Percentiles rank a stretch among this genome's conserved stretches.
Conservation (phyloP, 2,329 filamentous ascomycete species). For the Cladophialophora carrionii region DNA sequence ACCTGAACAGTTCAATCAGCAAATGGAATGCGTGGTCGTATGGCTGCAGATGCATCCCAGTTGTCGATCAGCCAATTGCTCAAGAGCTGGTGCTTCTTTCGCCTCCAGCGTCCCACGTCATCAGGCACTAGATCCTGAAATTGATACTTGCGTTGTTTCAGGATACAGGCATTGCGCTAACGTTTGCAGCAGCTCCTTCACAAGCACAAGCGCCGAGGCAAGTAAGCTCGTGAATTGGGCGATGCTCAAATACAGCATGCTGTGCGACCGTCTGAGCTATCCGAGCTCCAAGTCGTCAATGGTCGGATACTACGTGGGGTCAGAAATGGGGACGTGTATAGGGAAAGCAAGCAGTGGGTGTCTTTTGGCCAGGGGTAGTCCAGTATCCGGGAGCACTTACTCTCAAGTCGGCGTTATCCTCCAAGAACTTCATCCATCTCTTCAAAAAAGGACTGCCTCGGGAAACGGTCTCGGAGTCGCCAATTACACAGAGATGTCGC, state of each 20-base stretch:
- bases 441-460: constrained; percentile 86
- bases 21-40: constrained; percentile 12
- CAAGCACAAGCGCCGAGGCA: neutral
- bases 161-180: neutral
- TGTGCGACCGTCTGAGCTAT: constrained; percentile 12
- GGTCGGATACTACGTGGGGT: constrained; percentile 67
- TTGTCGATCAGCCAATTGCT: constrained; percentile 3
- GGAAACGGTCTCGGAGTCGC: constrained; percentile 90
- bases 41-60: neutral
- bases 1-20: constrained; percentile 7
- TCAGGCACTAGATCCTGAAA: constrained; percentile 5
- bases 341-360: neutral
- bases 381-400: neutral
- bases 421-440: constrained; percentile 86
- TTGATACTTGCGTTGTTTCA: constrained; percentile 1
- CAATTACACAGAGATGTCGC: constrained; percentile 85
- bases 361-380: neutral
- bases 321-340: neutral
- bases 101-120: constrained; percentile 18
- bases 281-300: constrained; percentile 49
- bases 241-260: neutral
- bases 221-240: neutral
- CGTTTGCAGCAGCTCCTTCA: neutral
- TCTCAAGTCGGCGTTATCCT: constrained; percentile 85
- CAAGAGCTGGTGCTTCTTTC: constrained; percentile 1